Conservation (phyloP, 805 yeast species). For the Candida oleophila region DNA sequence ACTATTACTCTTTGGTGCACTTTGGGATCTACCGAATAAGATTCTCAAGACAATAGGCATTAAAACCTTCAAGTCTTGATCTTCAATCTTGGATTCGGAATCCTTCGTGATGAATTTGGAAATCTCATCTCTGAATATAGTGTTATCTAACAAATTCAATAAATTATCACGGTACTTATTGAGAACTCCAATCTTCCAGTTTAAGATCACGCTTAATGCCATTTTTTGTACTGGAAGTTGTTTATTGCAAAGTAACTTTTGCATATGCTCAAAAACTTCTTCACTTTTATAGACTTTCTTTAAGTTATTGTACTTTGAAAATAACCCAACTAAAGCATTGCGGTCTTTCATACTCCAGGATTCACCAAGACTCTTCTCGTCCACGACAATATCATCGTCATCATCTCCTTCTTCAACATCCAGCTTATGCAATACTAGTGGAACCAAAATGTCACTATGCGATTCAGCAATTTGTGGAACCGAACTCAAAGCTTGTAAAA, state of each 20-base stretch:
- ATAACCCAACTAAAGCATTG: conserved; percentile 56
- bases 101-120: conserved; percentile 53
- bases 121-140: conserved; percentile 82
- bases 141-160: conserved; percentile 74
- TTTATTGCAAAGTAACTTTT: conserved; percentile 60
- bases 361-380: conserved; percentile 16
- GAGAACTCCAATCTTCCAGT: conserved; percentile 57
- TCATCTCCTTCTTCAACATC: conserved; percentile 14
- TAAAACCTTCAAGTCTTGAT: conserved; percentile 54
- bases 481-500: conserved; percentile 53
- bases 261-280: conserved; percentile 51
- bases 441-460: conserved; percentile 55
- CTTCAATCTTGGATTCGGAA: conserved; percentile 56
- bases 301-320: conserved; percentile 65
- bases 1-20: conserved; percentile 62
- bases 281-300: conserved; percentile 51
- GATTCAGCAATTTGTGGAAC: conserved; percentile 72
- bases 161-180: conserved; percentile 73
- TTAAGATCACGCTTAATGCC: conserved; percentile 68
- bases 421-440: conserved; percentile 47
- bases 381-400: conserved; percentile 12
- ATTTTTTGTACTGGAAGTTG: conserved; percentile 62
- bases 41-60: conserved; percentile 77
- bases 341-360: conserved; percentile 53
- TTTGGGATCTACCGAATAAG: conserved; percentile 82